Conservation (phyloP, 768 basidiomycete species). For the Podaxis rugospora region DNA sequence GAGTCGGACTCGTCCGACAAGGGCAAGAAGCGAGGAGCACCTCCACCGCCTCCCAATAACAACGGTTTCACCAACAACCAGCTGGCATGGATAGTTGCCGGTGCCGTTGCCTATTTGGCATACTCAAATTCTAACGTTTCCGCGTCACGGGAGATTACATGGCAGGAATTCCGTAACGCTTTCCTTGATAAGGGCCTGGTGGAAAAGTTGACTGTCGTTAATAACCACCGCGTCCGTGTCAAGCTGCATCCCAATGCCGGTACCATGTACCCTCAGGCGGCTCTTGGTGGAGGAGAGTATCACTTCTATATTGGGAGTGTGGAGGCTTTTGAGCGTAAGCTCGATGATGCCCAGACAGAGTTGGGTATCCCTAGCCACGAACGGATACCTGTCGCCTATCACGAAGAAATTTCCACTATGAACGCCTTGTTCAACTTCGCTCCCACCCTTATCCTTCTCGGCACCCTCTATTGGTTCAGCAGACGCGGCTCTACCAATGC, state of each 20-base stretch:
- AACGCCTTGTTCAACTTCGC: conserved; percentile 85
- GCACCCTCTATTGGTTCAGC: conserved; percentile 86
- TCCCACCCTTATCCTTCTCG: conserved; percentile 90
- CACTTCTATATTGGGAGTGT: conserved; percentile 97
- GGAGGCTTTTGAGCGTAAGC: conserved; percentile 92
- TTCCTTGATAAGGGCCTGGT: conserved; percentile 97
- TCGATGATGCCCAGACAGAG: conserved; percentile 91
- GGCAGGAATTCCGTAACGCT: conserved; percentile 98
- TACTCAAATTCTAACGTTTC: conserved; percentile 54
- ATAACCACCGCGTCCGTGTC: conserved; percentile 85
- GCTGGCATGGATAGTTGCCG: conserved; percentile 43
- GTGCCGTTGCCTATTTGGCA: conserved; percentile 60
- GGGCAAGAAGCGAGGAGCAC: conserved; percentile 32
- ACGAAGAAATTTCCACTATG: conserved; percentile 86
- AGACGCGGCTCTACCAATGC: conserved; percentile 63
- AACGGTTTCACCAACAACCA: conserved; percentile 58
- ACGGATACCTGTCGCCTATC: conserved; percentile 95
- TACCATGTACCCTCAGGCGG: conserved; percentile 63
- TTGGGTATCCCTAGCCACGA: conserved; percentile 89
- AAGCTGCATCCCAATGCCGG: conserved; percentile 90
- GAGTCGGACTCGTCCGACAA: conserved; percentile 32
- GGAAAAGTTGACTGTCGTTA: conserved; percentile 89
- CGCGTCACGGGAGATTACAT: conserved; percentile 88
- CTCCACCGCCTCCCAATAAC: conserved; percentile 37
- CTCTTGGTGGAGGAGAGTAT: conserved; percentile 59